These are phyloP conservation scores for Yamadazyma tumulicola DNA, from an alignment of 805 yeast species.

Conservation along the genomic window DNA sequence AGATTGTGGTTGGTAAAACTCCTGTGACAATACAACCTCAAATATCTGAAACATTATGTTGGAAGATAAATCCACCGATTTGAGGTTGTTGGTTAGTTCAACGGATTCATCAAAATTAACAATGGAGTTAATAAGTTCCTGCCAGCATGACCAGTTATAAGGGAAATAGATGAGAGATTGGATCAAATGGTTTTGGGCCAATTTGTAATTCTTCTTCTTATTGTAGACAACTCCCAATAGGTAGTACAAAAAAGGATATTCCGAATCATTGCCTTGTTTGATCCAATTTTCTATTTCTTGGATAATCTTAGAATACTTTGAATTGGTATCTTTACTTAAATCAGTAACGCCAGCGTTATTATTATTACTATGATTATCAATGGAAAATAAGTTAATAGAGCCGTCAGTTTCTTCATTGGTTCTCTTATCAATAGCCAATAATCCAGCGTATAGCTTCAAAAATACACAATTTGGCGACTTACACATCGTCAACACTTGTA, in stretches of 20 bases:
- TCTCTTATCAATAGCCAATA: slow-evolving; percentile 73
- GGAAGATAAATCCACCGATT: slow-evolving; percentile 28
- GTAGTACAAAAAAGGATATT: slow-evolving; percentile 58
- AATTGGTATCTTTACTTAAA: slow-evolving; percentile 20
- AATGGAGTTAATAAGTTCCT: slow-evolving; percentile 65
- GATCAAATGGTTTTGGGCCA: slow-evolving; percentile 61
- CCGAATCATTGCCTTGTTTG: slow-evolving; percentile 29
- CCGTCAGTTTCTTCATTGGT: slow-evolving; percentile 71
- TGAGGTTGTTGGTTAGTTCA: slow-evolving; percentile 33
- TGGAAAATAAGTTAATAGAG: slow-evolving; percentile 43
- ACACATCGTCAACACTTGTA: slow-evolving; percentile 52
- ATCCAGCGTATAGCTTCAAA: slow-evolving; percentile 63
- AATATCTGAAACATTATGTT: slow-evolving; percentile 49
- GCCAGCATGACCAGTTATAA: slow-evolving; percentile 93
- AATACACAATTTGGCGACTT: slow-evolving; percentile 53
- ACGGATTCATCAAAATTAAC: slow-evolving; percentile 59
- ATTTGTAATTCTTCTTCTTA: slow-evolving; percentile 54
- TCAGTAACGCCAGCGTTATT: slow-evolving; percentile 1
- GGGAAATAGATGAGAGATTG: slow-evolving; percentile 68
- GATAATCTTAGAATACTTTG: slow-evolving; percentile 30
- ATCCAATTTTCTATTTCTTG: slow-evolving; percentile 35
- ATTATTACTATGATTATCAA: slow-evolving; percentile 16
- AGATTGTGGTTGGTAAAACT: slow-evolving; percentile 64
- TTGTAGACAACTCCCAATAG: slow-evolving; percentile 65
- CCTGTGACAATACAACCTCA: slow-evolving; percentile 67